Evolutionary conservation across 495 filamentous ascomycete genomes (phyloP).

Genomic region (Aspergillus ostianus): DNA sequence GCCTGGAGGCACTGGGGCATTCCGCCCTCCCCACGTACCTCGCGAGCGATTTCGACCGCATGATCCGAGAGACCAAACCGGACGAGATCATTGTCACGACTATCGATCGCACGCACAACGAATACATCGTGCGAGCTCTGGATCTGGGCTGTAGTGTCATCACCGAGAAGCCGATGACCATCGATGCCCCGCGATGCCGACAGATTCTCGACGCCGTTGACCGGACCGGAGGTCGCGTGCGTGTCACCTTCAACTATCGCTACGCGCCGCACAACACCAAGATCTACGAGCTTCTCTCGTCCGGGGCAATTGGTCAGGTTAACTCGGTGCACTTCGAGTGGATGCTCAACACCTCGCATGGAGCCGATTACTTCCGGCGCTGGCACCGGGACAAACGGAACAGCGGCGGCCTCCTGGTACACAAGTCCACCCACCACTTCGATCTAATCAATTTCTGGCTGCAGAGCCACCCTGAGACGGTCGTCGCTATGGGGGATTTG

Average conservation of each 20-base stretch:
- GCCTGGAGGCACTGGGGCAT: conserved; percentile 21
- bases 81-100: conserved; percentile 59
- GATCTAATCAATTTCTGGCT: conserved; percentile 39
- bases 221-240: conserved; percentile 23
- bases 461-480: conserved; percentile 23
- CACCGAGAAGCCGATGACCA: conserved; percentile 61
- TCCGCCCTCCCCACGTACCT: conserved; percentile 45
- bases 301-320: conserved; percentile 51
- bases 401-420: conserved; percentile 49
- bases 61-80: conserved; percentile 51
- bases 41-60: conserved; percentile 50
- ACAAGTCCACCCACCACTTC: conserved; percentile 37
- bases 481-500: conserved; percentile 33
- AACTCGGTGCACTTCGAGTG: conserved; percentile 59
- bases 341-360: conserved; percentile 58
- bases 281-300: conserved; percentile 40
- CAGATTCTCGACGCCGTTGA: conserved; percentile 39
- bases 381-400: conserved; percentile 61
- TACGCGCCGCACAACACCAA: conserved; percentile 38
- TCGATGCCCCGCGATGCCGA: conserved; percentile 52
- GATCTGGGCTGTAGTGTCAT: conserved; percentile 56
- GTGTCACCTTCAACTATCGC: conserved; percentile 37
- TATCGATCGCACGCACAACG: conserved; percentile 57
- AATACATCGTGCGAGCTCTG: conserved; percentile 54
- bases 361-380: conserved; percentile 60